Evolutionary conservation across 352 stramenopile genomes (phyloP), one percentile per base, ranked within the genome.

Genomic region (Pythium sukuiense): DNA sequence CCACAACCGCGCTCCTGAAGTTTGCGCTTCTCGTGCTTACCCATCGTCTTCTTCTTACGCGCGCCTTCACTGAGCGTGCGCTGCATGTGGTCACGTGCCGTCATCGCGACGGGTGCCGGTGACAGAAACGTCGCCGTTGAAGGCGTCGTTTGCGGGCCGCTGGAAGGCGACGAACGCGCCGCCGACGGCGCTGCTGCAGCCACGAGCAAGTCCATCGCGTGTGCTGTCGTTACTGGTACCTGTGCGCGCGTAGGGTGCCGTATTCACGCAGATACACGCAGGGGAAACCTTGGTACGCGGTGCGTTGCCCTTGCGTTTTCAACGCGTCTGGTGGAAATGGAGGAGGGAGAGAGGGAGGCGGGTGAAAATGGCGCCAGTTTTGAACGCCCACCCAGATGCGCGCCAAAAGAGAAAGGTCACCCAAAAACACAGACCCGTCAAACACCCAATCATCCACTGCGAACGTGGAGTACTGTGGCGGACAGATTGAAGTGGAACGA

Each of bases 51-150:
- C 48, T 71, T 73, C 66, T 73, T 73, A 16, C 66, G 60, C 39
- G 55, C 61, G 49, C 66, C 60, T 49, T 65, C 66, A 45, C 66
- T 73, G n/a, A 73, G 66, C 49, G 66, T 73, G 60, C 61, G 66
- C 60, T 73, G 60, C 55, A 69, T 39, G n/a, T 49, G 46, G 29
- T 73, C 49, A 5, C 56, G 46, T 32, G 52, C 55, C n/a, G 55
- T 58, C 46, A 26, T 14, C 0, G 49, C 60, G 29, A 35, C 45
- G 20, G 61, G 66, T 37, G 50, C 46, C 5, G 66, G 66, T 32
- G 66, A 73, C 45, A 69, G 32, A 37, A 73, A 73, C 45, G 66
- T 59, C 43, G 64, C 20, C 20, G 20, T 49, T 39, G 52, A n/a
- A 35, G 41, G 11, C 30, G 12, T 45, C 29, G 53, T 24, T 33